Percentiles rank a stretch among this genome's conserved stretches.
Evolutionary conservation across 108 stramenopile species (phyloP).

Genomic region (Cyclostephanos tholiformis): DNA sequence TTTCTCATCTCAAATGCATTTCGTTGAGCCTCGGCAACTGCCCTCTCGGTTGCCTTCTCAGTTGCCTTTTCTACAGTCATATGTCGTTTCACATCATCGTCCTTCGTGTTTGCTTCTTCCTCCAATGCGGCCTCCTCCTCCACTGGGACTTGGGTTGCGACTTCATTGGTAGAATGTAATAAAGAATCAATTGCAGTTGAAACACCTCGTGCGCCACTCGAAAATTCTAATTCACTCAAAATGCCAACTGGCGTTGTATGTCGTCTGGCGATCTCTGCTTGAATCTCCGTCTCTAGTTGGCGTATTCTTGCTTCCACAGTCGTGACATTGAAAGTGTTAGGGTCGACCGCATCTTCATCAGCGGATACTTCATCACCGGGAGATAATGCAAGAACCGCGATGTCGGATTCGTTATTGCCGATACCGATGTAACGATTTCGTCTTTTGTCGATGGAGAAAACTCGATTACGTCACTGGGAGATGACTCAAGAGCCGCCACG

Average conservation of each 20-base stretch:
- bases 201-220: background rate
- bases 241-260: background rate
- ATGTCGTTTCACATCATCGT: conserved; percentile 9
- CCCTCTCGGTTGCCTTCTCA: too few species aligned
- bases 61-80: background rate
- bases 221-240: background rate
- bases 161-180: background rate
- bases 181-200: background rate
- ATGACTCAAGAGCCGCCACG: background rate
- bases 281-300: conserved; percentile 16
- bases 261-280: conserved; percentile 11
- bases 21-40: conserved; percentile 14
- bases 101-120: conserved; percentile 13
- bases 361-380: background rate
- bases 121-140: conserved; percentile 1
- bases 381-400: background rate
- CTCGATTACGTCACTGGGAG: background rate
- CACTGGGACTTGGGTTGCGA: background rate
- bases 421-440: too few species aligned
- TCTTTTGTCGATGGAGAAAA: background rate
- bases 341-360: too few species aligned
- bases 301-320: too few species aligned
- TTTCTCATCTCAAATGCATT: conserved; percentile 16
- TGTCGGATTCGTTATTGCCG: conserved; percentile 1
- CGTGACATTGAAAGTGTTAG: too few species aligned